phyloP scores from a whole-genome alignment of 1,139 yeast species.

The Scheffersomyces lignicola region DNA sequence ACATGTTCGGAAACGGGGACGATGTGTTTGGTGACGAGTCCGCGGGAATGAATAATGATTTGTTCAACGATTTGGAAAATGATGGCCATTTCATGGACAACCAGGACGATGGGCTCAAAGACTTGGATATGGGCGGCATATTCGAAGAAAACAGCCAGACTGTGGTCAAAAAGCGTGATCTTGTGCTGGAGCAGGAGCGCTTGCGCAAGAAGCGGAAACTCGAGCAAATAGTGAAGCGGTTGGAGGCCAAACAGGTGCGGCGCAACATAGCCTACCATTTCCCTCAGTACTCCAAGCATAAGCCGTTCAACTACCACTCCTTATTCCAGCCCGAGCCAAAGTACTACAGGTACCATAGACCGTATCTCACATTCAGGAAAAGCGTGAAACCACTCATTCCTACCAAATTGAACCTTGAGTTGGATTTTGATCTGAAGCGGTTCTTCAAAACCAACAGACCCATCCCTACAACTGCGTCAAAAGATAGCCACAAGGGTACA shows the following conservation, averaged over 20 bases:
- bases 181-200: conserved; percentile 22
- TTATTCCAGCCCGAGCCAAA: conserved; percentile 66
- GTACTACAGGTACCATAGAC: conserved; percentile 52
- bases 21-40: conserved; percentile 11
- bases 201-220: conserved; percentile 25
- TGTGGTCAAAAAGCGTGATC: conserved; percentile 18
- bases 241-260: conserved; percentile 32
- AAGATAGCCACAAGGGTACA: conserved; percentile 8
- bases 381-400: conserved; percentile 60
- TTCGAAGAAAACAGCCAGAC: conserved; percentile 27
- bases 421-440: conserved; percentile 48
- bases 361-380: conserved; percentile 44
- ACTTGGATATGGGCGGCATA: conserved; percentile 37
- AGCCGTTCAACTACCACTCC: conserved; percentile 64
- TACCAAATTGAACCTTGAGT: conserved; percentile 48
- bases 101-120: conserved; percentile 38
- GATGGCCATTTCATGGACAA: conserved; percentile 13
- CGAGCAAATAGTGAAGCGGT: conserved; percentile 27
- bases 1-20: conserved; percentile 45
- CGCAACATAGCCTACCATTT: conserved; percentile 50
- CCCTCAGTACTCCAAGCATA: conserved; percentile 60
- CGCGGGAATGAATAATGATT: conserved; percentile 7
- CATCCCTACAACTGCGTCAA: background rate
- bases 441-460: conserved; percentile 34
- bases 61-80: conserved; percentile 19